Base-by-base conservation (phyloP, 352 stramenopile genomes). In the Achlya hypogyna region DNA sequence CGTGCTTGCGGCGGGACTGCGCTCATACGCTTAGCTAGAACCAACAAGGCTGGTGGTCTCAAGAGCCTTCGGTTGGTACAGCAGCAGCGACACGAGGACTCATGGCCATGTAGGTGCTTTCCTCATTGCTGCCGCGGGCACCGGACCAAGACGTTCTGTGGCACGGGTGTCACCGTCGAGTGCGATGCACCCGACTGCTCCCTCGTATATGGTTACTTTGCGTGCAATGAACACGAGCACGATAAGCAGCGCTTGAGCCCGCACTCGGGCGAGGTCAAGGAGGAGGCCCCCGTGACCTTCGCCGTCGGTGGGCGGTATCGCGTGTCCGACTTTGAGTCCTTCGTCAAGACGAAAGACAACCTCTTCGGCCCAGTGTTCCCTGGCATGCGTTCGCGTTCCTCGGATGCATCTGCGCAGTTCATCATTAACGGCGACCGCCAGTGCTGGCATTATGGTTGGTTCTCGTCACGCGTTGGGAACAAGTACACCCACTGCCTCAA, bases 371-470 rank as follows among this genome's bases (percentile, higher is more conserved):
- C 75, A 47, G 29, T 69, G 27, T 69, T 63, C 25, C 49, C 51
- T 16, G 47, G 63, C 20, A 20, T 31, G 35, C 51, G 63, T n/a
- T 23, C 25, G 6, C 29, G 51, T n/a, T 29, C 28, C 16, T 20
- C 12, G n/a, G 49, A 56, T 20, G 38, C 38, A n/a, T 31, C 25
- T 10, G 20, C 53, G 77, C 27, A 42, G 59, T 93, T 93, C 70
- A 69, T 89, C 52, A 73, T 93, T 56, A 93, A 93, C 69, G 84
- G 84, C 34, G 90, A 93, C 70, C 84, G 84, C 43, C 82, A 90
- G 70, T 93, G 82, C 53, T 93, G 84, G 84, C 84, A 93, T 70
- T 93, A 93, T 59, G 84, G 84, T 16, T 93, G 84, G 84, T 82
- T 88, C 54, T 93, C 84, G 4, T 93, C 84, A 28, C 38, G 60